Conservation (phyloP, 805 yeast genomes). For the Candida stauntonica region DNA sequence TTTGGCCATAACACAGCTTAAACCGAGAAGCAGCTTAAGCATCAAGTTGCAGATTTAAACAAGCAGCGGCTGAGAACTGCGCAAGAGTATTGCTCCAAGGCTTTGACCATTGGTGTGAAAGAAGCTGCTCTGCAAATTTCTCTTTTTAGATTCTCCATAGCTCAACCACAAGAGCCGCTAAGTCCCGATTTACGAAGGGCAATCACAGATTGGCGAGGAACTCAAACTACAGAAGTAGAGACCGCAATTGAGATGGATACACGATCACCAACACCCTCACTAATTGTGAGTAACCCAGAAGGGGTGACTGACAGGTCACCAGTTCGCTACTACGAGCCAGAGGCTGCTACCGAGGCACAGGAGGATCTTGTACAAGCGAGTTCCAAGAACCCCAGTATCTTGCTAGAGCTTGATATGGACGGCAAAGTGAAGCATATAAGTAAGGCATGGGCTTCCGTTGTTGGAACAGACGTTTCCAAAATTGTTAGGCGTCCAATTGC, state of each 20-base stretch:
- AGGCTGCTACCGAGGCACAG: slow-evolving; percentile 11
- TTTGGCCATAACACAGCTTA: neutral
- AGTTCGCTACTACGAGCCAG: neutral
- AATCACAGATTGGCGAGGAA: too few relatives aligned
- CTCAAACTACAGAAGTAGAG: too few relatives aligned
- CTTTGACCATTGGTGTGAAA: too few relatives aligned
- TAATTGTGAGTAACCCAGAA: slow-evolving; percentile 9
- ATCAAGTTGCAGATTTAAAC: neutral
- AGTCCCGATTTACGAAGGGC: too few relatives aligned
- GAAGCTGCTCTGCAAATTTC: neutral
- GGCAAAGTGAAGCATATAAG: slow-evolving; percentile 75
- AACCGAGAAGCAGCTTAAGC: too few relatives aligned
- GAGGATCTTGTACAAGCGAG: slow-evolving; percentile 59
- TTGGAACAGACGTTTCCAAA: slow-evolving; percentile 59
- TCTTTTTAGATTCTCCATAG: neutral
- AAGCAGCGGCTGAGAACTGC: too few relatives aligned
- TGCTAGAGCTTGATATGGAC: slow-evolving; percentile 77
- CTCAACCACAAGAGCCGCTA: too few relatives aligned
- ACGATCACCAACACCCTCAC: slow-evolving; percentile 7
- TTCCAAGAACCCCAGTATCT: slow-evolving; percentile 68
- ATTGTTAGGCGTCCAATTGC: slow-evolving; percentile 55
- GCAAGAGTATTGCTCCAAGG: too few relatives aligned
- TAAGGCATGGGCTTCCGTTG: slow-evolving; percentile 72
- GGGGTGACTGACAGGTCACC: neutral
- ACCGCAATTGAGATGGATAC: too few relatives aligned